Evolutionary conservation across 768 basidiomycete species (phyloP).

Genomic region (Boletellus ananiceps): DNA sequence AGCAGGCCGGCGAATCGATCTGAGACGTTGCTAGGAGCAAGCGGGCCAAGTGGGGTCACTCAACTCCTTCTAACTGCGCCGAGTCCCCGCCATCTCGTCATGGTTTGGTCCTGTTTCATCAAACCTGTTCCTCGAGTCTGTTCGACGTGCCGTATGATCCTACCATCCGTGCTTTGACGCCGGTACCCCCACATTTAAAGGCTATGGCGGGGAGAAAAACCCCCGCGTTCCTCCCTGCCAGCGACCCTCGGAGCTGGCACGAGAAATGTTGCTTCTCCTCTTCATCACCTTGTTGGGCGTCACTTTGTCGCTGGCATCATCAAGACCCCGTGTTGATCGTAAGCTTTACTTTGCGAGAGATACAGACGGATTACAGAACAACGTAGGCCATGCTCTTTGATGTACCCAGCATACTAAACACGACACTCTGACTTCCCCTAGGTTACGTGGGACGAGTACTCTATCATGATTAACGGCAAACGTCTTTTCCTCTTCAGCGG

Average conservation of each 20-base stretch:
- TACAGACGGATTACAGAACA: constrained; percentile 14
- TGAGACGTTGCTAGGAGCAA: too few relatives aligned
- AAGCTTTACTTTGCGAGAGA: constrained; percentile 16
- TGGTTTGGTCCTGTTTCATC: too few relatives aligned
- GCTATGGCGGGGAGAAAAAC: neutral
- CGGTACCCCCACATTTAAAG: neutral
- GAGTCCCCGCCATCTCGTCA: too few relatives aligned
- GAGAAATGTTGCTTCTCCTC: constrained; percentile 9
- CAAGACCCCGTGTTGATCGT: constrained; percentile 3
- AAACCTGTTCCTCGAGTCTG: too few relatives aligned
- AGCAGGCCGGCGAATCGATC: too few relatives aligned
- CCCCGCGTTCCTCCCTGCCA: neutral
- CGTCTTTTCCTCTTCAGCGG: constrained; percentile 56
- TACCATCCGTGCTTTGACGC: neutral
- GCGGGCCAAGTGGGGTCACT: too few relatives aligned
- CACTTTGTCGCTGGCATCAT: constrained; percentile 11
- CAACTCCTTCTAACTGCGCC: too few relatives aligned
- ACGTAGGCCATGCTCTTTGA: constrained; percentile 3
- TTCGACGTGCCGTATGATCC: too few relatives aligned
- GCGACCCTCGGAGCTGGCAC: neutral
- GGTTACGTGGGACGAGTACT: constrained; percentile 60
- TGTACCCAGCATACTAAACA: too few relatives aligned
- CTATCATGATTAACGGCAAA: constrained; percentile 53
- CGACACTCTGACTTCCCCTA: neutral
- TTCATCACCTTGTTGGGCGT: constrained; percentile 10